Evolutionary conservation across 2,329 filamentous ascomycete species (phyloP), one percentile per base, ranked within the genome.

Genomic region (Phialemoniopsis sp.): DNA sequence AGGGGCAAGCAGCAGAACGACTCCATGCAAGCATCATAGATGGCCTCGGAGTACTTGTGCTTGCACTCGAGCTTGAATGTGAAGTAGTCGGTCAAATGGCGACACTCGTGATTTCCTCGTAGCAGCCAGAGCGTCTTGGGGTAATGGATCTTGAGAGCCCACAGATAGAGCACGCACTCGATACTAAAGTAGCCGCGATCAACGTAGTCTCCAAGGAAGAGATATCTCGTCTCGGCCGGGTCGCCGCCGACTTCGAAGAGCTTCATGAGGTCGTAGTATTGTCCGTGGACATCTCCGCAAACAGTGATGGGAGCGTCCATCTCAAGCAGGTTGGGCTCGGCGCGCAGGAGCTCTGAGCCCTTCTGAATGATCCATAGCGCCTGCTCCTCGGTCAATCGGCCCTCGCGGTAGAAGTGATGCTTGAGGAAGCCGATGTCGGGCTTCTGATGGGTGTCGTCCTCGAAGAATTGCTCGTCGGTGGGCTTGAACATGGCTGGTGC

Each of bases 1-100:
- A 98, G 73, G 21, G 93, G 93, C 47, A 98, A 72, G 48, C 85
- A 78, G 70, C 93, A 98, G 76, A 98, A 98, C 1, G 93, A 94
- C 50, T 98, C 91, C 81, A 96, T 95, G 70, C 93, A 97, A 41
- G 93, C 91, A 58, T 98, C 91, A 63, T 98, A 98, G 44, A 98
- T 79, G 48, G 79, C 79, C 69, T 97, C 93, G 28, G 89, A 95
- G 69, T 98, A 98, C 67, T 98, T 98, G 79, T 98, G 93, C 72
- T 95, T 96, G 77, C 93, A 98, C 66, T 98, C 93, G 42, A 98
- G 82, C 76, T 98, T 97, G 76, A 98, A 98, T 45, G 93, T 98
- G 70, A 98, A 98, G 76, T 98, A 98, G 62, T 98, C 93, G 42
- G 93, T 98, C 76, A 98, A 78, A 72, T 98, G 93, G 57, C 93